Conservation (phyloP, 202 grass and related monocot species). For the Panicum virgatum region DNA sequence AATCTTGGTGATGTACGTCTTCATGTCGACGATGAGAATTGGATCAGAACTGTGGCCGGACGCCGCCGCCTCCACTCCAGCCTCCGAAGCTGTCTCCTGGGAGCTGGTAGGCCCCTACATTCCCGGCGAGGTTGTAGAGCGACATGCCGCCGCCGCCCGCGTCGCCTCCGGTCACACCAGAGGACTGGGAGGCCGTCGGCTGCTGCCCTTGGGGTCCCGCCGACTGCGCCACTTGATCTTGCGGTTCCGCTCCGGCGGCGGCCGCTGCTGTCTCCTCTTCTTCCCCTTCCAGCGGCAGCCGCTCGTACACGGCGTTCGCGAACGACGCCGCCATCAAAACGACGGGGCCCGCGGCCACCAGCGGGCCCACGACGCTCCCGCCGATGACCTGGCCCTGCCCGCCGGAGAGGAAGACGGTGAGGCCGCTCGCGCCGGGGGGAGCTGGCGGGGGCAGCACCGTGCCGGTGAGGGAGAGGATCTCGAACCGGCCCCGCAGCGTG, state of each 20-base stretch:
- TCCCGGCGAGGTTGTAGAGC: slow-evolving; percentile 88
- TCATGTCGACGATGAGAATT: neutral
- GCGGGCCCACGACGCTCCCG: slow-evolving; percentile 75
- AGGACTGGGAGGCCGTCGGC: slow-evolving; percentile 68
- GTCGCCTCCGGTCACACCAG: slow-evolving; percentile 71
- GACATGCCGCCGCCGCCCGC: slow-evolving; percentile 63
- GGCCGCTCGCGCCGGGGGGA: slow-evolving; percentile 69
- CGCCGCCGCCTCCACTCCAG: slow-evolving; percentile 56
- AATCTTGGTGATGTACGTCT: slow-evolving; percentile 11
- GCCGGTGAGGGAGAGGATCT: slow-evolving; percentile 95
- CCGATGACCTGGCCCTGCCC: slow-evolving; percentile 94
- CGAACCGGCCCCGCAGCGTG: slow-evolving; percentile 83
- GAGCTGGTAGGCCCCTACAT: slow-evolving; percentile 70
- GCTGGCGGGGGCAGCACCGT: slow-evolving; percentile 88
- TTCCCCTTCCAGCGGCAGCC: slow-evolving; percentile 72
- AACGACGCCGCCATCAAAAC: slow-evolving; percentile 93
- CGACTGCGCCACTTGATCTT: slow-evolving; percentile 46
- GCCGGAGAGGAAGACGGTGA: slow-evolving; percentile 85
- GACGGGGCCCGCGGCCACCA: slow-evolving; percentile 76
- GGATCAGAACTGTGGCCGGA: slow-evolving; percentile 80
- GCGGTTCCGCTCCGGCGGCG: slow-evolving; percentile 21
- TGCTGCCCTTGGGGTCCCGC: slow-evolving; percentile 56
- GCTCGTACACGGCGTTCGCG: slow-evolving; percentile 90
- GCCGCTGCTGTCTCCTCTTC: slow-evolving; percentile 60
- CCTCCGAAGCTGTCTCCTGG: slow-evolving; percentile 72